Conservation (phyloP, 1,284 basidiomycete species). For the Cystobasidium sp. region DNA sequence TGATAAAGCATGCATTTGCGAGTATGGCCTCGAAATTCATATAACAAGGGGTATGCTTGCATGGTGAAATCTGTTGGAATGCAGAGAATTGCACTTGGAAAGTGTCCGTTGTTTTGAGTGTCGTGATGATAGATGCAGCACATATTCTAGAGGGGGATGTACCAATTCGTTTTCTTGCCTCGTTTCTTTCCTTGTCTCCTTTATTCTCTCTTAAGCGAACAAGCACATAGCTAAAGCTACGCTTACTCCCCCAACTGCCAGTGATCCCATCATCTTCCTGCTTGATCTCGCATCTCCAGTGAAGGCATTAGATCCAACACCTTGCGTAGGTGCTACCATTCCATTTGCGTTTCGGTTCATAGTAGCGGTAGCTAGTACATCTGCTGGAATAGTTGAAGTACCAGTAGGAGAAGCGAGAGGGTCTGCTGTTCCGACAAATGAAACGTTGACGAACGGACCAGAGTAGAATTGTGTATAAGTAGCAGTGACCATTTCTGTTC, state of each 20-base stretch:
- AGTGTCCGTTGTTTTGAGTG: background rate
- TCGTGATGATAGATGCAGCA: background rate
- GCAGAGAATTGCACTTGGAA: background rate
- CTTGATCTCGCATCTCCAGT: background rate
- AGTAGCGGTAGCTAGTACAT: constrained; percentile 21
- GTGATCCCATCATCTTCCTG: background rate
- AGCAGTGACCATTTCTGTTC: constrained; percentile 11
- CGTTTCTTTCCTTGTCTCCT: background rate
- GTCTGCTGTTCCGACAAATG: constrained; percentile 25
- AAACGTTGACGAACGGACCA: constrained; percentile 34
- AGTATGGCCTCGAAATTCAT: too few species aligned
- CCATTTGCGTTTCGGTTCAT: constrained; percentile 29
- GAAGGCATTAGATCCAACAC: constrained; percentile 5
- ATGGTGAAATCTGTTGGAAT: background rate
- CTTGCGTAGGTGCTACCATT: constrained; percentile 16
- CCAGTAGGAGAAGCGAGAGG: constrained; percentile 38
- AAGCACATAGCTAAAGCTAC: background rate
- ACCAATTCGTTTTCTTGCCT: background rate
- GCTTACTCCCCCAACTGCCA: background rate
- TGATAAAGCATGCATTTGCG: too few species aligned
- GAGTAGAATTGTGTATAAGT: constrained; percentile 38
- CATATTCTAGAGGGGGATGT: background rate
- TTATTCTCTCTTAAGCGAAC: background rate
- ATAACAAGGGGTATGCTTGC: too few species aligned
- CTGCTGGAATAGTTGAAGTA: constrained; percentile 24